Base-by-base conservation (phyloP, 164 flowering plant species). In the Macadamia integrifolia region DNA sequence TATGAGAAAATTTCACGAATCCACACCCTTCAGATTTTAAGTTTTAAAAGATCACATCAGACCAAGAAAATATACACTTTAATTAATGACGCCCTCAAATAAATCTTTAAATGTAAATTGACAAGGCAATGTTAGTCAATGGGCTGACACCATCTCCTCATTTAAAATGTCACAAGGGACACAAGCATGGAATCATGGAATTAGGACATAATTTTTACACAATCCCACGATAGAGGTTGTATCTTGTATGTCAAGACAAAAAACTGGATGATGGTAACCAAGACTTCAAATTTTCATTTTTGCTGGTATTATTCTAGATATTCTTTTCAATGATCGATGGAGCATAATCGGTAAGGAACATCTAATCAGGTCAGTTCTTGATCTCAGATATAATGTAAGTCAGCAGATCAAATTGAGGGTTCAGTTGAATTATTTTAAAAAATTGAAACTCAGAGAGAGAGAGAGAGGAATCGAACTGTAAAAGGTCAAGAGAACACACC, bases 1-100 rank as follows among this genome's bases (percentile, higher is more conserved):
- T 81, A 50, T 72, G 72, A 64, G 86, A 67, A 72, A 77, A 87
- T 58, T 79, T 77, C 40, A 88, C 72, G 69, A 88, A 88, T 52
- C 77, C 93, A 69, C 62, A 80, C 49, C 93, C 93, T 87, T 73
- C 69, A 71, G 72, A 69, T 1, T 53, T 23, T 23, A 23, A 23
- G 23, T 23, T 43, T 43, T 11, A 23, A 46, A 62, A 8, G 63
- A 48, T 60, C 14, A 69, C 11, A 55, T 0, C 49, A 35, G 65
- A 60, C 17, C n/a, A 31, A 60, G n/a, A n/a, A 17, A 42, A n/a
- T 10, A 43, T 17, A 31, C 31, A 62, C 52, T 11, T 31, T 43
- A 30, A 29, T 29, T 18, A 31, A 31, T 32, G 62, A 31, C 31
- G 5, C 12, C 43, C 31, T 3, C 40, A 35, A 46, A 9, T 8